phyloP scores from a whole-genome alignment of 129 eudicot genomes.

The Escallonia herrerae region DNA sequence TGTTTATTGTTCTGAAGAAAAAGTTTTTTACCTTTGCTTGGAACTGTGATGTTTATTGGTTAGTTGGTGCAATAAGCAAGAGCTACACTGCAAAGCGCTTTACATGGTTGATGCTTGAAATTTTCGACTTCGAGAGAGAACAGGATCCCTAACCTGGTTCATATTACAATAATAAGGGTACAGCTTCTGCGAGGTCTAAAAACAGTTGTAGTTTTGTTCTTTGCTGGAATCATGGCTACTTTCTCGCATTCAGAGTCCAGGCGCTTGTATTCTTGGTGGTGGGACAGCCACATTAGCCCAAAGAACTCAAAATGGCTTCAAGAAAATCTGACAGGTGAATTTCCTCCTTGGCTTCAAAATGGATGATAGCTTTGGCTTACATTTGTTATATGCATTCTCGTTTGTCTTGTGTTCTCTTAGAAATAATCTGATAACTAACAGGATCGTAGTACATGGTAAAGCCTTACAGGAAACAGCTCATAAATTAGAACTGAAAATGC shows the following conservation, averaged over 20 bases:
- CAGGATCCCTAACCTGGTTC: too few species aligned
- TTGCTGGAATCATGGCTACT: constrained; percentile 58
- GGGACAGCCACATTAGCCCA: constrained; percentile 99
- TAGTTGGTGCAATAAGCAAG: too few species aligned
- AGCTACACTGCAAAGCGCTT: too few species aligned
- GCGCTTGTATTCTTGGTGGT: constrained; percentile 95
- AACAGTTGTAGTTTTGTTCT: constrained; percentile 28
- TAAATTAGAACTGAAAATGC: too few species aligned
- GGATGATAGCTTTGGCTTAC: constrained; percentile 3
- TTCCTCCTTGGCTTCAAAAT: constrained; percentile 2
- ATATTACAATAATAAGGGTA: constrained; percentile 17
- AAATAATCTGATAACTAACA: neutral
- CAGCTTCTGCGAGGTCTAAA: constrained; percentile 31
- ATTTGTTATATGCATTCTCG: neutral
- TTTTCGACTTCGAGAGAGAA: too few species aligned
- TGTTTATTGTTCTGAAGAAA: too few species aligned
- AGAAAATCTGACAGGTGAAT: constrained; percentile 84
- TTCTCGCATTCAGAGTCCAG: constrained; percentile 56
- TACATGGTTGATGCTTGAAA: too few species aligned
- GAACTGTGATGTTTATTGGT: too few species aligned
- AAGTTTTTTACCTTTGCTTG: too few species aligned
- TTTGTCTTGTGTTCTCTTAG: neutral
- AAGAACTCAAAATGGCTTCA: constrained; percentile 99
- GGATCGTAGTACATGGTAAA: too few species aligned
- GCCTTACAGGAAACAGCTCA: too few species aligned